Conservation (phyloP, 345 rosid species). For the Gossypium arboreum region DNA sequence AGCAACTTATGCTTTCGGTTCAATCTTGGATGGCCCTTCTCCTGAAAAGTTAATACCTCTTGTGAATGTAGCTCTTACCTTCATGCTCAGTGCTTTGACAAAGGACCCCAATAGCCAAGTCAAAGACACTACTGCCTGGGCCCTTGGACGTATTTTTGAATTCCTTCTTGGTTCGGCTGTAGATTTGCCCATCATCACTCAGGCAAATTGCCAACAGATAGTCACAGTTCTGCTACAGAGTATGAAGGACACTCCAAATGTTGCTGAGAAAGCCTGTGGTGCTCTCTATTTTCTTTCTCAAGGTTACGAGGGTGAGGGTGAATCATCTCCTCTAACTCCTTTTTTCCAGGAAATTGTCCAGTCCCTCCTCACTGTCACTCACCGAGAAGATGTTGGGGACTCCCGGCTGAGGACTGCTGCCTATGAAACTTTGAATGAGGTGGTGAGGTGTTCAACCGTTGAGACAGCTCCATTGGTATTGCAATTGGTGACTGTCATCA, state of each 20-base stretch:
- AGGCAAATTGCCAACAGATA: conserved; percentile 71
- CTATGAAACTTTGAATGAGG: conserved; percentile 66
- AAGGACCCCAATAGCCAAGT: conserved; percentile 49
- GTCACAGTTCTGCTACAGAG: conserved; percentile 60
- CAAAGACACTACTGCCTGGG: conserved; percentile 58
- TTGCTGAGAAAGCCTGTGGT: conserved; percentile 19
- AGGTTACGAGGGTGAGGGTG: conserved; percentile 55
- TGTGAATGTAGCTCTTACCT: conserved; percentile 49
- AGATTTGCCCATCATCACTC: conserved; percentile 59
- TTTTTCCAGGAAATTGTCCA: conserved; percentile 70
- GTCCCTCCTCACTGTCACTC: conserved; percentile 64
- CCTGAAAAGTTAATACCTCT: conserved; percentile 48
- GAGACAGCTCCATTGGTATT: conserved; percentile 64
- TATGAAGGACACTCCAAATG: conserved; percentile 47
- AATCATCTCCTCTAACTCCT: conserved; percentile 57
- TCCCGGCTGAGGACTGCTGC: conserved; percentile 70
- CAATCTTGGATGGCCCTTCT: conserved; percentile 65
- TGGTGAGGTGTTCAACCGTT: conserved; percentile 65
- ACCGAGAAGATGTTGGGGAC: conserved; percentile 73
- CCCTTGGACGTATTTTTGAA: conserved; percentile 76
- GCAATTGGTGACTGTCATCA: conserved; percentile 55
- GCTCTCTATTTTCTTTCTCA: conserved; percentile 30
- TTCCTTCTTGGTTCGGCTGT: conserved; percentile 64
- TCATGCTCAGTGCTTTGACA: conserved; percentile 56
- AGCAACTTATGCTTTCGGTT: conserved; percentile 45